phyloP scores from a whole-genome alignment of 2,329 filamentous ascomycete species.

The Clonostachys sp. region DNA sequence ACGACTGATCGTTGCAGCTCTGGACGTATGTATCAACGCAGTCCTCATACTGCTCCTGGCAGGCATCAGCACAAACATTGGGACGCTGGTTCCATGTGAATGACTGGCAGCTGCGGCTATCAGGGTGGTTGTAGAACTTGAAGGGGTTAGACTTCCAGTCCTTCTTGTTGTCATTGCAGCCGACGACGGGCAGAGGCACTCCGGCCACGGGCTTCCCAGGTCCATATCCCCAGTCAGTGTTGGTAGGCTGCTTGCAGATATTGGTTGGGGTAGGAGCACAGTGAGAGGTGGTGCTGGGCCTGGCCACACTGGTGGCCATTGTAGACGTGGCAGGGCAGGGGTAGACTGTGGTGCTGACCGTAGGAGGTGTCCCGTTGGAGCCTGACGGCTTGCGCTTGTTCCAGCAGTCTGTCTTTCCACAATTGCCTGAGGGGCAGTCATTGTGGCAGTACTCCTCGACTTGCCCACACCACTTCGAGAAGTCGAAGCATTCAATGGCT shows the following conservation, averaged over 20 bases:
- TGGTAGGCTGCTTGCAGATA: slow-evolving; percentile 48
- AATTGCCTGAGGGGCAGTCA: slow-evolving; percentile 25
- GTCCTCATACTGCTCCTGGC: slow-evolving; percentile 44
- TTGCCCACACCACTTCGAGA: slow-evolving; percentile 41
- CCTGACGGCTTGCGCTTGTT: slow-evolving; percentile 31
- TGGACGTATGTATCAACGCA: slow-evolving; percentile 44
- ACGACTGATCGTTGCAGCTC: slow-evolving; percentile 32
- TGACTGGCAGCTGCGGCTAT: slow-evolving; percentile 35
- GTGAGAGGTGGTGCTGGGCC: slow-evolving; percentile 18
- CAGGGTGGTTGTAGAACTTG: slow-evolving; percentile 44
- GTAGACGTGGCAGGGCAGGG: slow-evolving; percentile 20
- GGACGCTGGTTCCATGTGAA: slow-evolving; percentile 30
- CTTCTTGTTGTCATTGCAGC: slow-evolving; percentile 44
- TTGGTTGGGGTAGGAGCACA: slow-evolving; percentile 42
- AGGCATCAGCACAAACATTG: slow-evolving; percentile 45
- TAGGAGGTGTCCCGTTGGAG: slow-evolving; percentile 19
- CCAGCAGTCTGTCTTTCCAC: slow-evolving; percentile 38
- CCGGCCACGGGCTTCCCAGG: slow-evolving; percentile 53
- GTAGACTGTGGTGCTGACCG: slow-evolving; percentile 17
- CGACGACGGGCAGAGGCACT: slow-evolving; percentile 46
- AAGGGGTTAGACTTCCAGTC: slow-evolving; percentile 39
- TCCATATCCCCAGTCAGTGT: slow-evolving; percentile 60
- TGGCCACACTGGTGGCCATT: slow-evolving; percentile 14
- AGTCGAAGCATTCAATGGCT: slow-evolving; percentile 44
- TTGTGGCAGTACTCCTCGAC: slow-evolving; percentile 37